Base-by-base conservation (phyloP, 805 yeast species). In the Henningerozyma blattae region DNA sequence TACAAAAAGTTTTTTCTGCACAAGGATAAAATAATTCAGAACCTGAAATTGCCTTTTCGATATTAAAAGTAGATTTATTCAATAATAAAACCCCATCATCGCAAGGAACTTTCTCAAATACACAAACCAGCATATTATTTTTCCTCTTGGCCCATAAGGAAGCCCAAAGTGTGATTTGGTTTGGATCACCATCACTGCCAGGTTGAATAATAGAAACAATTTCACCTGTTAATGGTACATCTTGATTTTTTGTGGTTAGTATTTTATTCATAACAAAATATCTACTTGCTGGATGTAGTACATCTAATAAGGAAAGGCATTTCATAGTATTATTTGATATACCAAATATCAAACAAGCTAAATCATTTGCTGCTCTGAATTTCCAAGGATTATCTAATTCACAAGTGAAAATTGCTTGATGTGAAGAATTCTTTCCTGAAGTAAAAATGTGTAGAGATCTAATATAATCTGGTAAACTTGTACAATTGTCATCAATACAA, bases 281-380 rank as follows among this genome's bases (percentile, higher is more conserved):
- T 44, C 85, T 65, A 29, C 81, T 75, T 45, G 82, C 80, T 1
- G 83, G 78, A 5, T 85, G 82, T 18, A 80, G 72, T 40, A 84
- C 64, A 54, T 81, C 93, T 61, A 83, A 64, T 26, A 86, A 64
- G 1, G 84, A 72, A 32, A 77, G 54, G 15, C 75, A 65, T 27
- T 70, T 67, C 26, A 84, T 62, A 27, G 75, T 73, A 17, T 62
- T 64, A 47, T 74, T 72, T 32, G 82, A 72, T 3, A 81, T 72
- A 13, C 94, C 95, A 57, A 86, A 81, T 62, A 81, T 75, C 38
- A 84, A 62, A 48, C 93, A 81, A 0, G 94, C 93, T 41, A 85
- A 62, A 55, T 87, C 95, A 51, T 87, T 86, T 13, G 91, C 84
- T 9, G 91, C 85, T 46, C 72, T 72, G 32, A 86, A 67, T 13